Percentiles rank a stretch among this genome's conserved stretches.
Conservation (phyloP, 768 basidiomycete genomes). For the Amyloporia xantha region DNA sequence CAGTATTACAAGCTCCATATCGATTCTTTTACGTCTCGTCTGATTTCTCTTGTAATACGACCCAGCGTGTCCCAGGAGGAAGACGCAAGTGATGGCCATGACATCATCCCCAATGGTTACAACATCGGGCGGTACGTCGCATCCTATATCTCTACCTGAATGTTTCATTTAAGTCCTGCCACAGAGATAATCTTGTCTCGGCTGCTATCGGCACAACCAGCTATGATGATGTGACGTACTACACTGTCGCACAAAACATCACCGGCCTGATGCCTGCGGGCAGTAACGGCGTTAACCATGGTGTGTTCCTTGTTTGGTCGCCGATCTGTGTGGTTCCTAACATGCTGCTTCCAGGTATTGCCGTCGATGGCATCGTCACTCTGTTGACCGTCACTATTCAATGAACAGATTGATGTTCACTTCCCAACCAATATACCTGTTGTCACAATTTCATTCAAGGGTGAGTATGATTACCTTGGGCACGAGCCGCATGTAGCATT, state of each 20-base stretch:
- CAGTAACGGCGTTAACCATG: slow-evolving; percentile 44
- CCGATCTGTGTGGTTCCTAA: not conserved
- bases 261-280: slow-evolving; percentile 51
- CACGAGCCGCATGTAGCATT: no score
- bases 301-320: slow-evolving; percentile 20
- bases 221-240: slow-evolving; percentile 41
- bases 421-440: no score
- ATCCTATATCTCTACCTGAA: no score
- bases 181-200: slow-evolving; percentile 35
- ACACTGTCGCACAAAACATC: slow-evolving; percentile 37
- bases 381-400: slow-evolving; percentile 48
- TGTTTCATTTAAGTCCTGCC: not conserved
- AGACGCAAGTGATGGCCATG: slow-evolving; percentile 16
- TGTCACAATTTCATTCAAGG: no score
- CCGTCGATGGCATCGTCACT: slow-evolving; percentile 52
- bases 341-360: slow-evolving; percentile 36
- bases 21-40: no score
- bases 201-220: slow-evolving; percentile 31
- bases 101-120: slow-evolving; percentile 28
- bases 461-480: no score
- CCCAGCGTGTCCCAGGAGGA: slow-evolving; percentile 22
- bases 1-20: slow-evolving; percentile 11
- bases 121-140: slow-evolving; percentile 26
- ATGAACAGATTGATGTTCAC: no score
- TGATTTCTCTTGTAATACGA: no score